These are phyloP conservation scores for Fomitopsis serialis DNA, from an alignment of 768 basidiomycete species.

Conservation along the genomic window DNA sequence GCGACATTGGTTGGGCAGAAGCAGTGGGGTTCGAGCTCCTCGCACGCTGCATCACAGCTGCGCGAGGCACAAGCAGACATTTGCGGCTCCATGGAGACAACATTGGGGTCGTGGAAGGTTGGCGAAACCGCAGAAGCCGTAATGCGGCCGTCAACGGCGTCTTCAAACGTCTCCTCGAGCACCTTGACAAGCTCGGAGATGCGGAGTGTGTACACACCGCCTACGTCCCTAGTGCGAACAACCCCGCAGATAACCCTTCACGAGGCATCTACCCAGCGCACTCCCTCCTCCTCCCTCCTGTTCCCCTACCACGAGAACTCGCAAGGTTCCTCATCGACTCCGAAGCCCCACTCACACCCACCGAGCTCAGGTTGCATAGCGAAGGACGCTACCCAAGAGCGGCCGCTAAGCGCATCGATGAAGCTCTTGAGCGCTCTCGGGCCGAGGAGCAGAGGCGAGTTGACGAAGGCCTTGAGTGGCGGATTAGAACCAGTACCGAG, in stretches of 20 bases:
- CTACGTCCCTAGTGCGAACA: slow-evolving; percentile 14
- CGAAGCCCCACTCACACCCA: background rate
- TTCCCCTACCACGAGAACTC: slow-evolving; percentile 1
- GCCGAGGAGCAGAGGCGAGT: background rate
- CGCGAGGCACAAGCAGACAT: slow-evolving; percentile 17
- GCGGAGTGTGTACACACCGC: background rate
- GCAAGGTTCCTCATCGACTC: slow-evolving; percentile 3
- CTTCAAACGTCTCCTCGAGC: slow-evolving; percentile 25
- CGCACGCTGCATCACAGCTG: slow-evolving; percentile 10
- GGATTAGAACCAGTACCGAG: background rate
- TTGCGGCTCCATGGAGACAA: slow-evolving; percentile 24
- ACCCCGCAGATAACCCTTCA: slow-evolving; percentile 18
- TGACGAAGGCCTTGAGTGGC: background rate
- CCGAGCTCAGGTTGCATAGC: background rate
- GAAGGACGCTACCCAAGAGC: background rate
- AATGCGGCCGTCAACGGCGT: slow-evolving; percentile 23
- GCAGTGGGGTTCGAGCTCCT: slow-evolving; percentile 38
- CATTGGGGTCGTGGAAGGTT: slow-evolving; percentile 31
- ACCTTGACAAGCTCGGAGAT: slow-evolving; percentile 11
- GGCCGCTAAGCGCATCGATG: background rate
- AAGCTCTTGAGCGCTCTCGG: background rate
- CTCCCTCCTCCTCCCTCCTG: slow-evolving; percentile 11
- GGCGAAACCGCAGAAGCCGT: slow-evolving; percentile 25
- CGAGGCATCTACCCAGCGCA: slow-evolving; percentile 8
- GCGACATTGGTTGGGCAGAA: slow-evolving; percentile 45